Base-by-base conservation (phyloP, 768 basidiomycete species). In the Mrakia blollopis region DNA sequence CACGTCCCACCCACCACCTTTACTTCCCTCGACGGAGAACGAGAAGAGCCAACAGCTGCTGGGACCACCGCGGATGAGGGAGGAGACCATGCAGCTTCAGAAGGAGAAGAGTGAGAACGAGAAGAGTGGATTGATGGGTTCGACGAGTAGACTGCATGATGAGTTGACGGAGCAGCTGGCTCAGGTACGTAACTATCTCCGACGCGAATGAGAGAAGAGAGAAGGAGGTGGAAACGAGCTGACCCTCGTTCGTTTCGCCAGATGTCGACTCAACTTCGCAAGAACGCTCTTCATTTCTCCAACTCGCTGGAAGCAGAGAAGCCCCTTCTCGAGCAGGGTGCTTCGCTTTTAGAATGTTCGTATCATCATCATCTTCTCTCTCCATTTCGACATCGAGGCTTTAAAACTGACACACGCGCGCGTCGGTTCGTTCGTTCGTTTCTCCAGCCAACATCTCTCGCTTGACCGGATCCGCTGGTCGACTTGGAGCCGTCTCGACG, bases 141-240 rank as follows among this genome's bases (percentile, higher is more conserved):
- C 71, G 65, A 77, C 72, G 6, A 72, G 70, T 28, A 35, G 72
- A 23, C 39, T 77, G 32, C 76, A 77, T 50, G 76, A 77, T 44
- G 76, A 77, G 44, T 37, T 77, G 35, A 77, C 76, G 5, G 76
- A 77, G 57, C 76, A 77, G 57, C 52, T 77, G 35, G 76, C 76
- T 8, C 71, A 72, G 76, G 76, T 73, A 39, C 37, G 71, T 67
- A n/a, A n/a, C 16, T 16, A n/a, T 52, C 41, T 16, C 5, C 6
- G 39, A 41, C 39, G 39, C 39, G 39, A 1, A 21, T 30, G 0
- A 2, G 14, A 41, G 13, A 37, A 3, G 8, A 57, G 57, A 47
- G 18, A 7, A 30, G 47, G 54, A 6, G 35, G 1, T 1, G 54
- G 32, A 39, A 23, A n/a, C 23, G 41, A 28, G n/a, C 32, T 28